These are phyloP conservation scores for Calonectria hongkongensis DNA, from an alignment of 2,329 filamentous ascomycete species.

Conservation along the genomic window DNA sequence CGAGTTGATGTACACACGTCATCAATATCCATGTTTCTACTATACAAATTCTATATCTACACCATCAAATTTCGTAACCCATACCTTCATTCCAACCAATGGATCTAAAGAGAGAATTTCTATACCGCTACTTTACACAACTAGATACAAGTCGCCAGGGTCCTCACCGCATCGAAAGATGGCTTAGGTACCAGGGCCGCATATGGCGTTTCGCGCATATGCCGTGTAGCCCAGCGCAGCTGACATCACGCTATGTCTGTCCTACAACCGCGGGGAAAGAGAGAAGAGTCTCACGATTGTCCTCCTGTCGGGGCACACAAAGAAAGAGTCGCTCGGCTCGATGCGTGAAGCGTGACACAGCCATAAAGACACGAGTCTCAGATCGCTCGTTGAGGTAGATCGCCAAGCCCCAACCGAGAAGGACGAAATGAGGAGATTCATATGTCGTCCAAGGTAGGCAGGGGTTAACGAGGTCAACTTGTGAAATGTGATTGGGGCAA, in stretches of 20 bases:
- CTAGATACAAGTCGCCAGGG: not conserved
- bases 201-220: conserved; percentile 16
- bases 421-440: conserved; percentile 26
- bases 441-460: conserved; percentile 54
- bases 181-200: conserved; percentile 18
- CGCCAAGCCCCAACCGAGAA: conserved; percentile 22
- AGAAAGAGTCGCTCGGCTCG: conserved; percentile 48
- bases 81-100: not conserved
- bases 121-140: conserved; percentile 33
- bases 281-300: conserved; percentile 27
- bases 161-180: conserved; percentile 45
- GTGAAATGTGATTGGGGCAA: conserved; percentile 22
- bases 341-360: conserved; percentile 50
- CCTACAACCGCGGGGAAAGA: conserved; percentile 30
- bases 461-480: conserved; percentile 52
- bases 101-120: not conserved
- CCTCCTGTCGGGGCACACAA: conserved; percentile 43
- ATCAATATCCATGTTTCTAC: not conserved
- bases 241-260: conserved; percentile 36
- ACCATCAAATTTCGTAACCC: not conserved
- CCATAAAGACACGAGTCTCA: conserved; percentile 47
- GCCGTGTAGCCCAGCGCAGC: conserved; percentile 40
- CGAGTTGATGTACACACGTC: not conserved
- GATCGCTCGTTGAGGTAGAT: conserved; percentile 45
- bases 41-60: conserved; percentile 13